These are phyloP conservation scores for Lactarius hatsudake DNA, from an alignment of 768 basidiomycete species.

Conservation along the genomic window DNA sequence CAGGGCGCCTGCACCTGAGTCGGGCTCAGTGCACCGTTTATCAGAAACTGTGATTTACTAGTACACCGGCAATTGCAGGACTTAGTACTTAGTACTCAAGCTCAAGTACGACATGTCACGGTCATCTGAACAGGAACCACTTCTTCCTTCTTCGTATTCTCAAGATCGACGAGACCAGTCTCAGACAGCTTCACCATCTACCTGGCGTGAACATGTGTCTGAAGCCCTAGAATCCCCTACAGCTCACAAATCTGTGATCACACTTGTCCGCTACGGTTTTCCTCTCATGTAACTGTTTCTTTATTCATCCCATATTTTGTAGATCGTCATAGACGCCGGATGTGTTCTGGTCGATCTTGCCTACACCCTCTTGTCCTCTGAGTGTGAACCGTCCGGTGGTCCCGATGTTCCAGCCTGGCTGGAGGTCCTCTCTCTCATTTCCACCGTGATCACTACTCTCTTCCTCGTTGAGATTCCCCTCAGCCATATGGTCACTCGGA, in stretches of 20 bases:
- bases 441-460: slow-evolving; percentile 63
- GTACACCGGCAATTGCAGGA: no score
- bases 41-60: no score
- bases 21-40: no score
- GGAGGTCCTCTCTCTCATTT: slow-evolving; percentile 56
- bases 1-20: neutral
- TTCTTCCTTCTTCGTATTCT: slow-evolving; percentile 25
- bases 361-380: slow-evolving; percentile 59
- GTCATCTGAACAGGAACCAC: slow-evolving; percentile 33
- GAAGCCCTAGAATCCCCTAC: slow-evolving; percentile 19
- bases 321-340: slow-evolving; percentile 62
- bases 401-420: slow-evolving; percentile 59
- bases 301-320: slow-evolving; percentile 1
- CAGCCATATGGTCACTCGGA: slow-evolving; percentile 64
- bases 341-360: slow-evolving; percentile 73
- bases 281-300: neutral
- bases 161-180: neutral
- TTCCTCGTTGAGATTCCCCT: slow-evolving; percentile 80
- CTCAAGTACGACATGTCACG: neutral
- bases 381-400: slow-evolving; percentile 44
- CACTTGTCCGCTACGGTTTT: slow-evolving; percentile 11
- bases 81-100: no score
- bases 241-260: slow-evolving; percentile 28
- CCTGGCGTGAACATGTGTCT: slow-evolving; percentile 17
- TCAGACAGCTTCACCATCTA: neutral